phyloP scores from a whole-genome alignment of 2,329 filamentous ascomycete genomes.

The Penicillium sp. region DNA sequence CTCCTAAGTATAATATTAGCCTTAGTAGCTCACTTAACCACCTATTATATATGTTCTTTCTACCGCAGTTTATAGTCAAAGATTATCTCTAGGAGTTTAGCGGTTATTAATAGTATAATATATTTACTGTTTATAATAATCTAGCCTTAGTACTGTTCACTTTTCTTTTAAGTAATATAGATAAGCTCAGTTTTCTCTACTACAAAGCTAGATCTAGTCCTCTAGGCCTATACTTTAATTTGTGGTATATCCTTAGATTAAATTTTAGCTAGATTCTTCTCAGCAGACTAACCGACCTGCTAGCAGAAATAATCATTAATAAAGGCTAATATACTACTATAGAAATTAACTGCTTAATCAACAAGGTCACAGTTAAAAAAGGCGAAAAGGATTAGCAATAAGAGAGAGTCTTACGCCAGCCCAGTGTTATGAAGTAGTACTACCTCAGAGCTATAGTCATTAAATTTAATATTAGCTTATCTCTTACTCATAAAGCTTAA shows the following conservation, averaged over 20 bases:
- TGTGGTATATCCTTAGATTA: constrained; percentile 30
- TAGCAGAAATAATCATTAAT: constrained; percentile 34
- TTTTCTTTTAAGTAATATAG: constrained; percentile 30
- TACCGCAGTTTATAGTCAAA: constrained; percentile 28
- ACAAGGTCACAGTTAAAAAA: constrained; percentile 46
- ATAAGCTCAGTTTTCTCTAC: constrained; percentile 37
- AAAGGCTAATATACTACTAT: constrained; percentile 35
- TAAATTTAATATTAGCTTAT: constrained; percentile 18
- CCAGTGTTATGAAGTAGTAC: constrained; percentile 12
- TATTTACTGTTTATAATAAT: constrained; percentile 20
- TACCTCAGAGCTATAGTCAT: constrained; percentile 19
- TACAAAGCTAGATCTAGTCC: constrained; percentile 31
- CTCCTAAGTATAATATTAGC: constrained; percentile 18
- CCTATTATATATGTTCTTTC: constrained; percentile 25
- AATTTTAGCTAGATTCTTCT: constrained; percentile 28
- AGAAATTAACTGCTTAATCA: constrained; percentile 23
- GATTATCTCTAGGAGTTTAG: constrained; percentile 31
- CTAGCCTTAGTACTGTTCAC: constrained; percentile 16
- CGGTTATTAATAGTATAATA: constrained; percentile 18
- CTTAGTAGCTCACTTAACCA: constrained; percentile 23
- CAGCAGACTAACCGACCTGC: constrained; percentile 21
- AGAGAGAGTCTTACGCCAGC: constrained; percentile 31
- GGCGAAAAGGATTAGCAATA: constrained; percentile 42
- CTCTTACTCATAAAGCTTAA: constrained; percentile 22
- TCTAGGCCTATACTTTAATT: constrained; percentile 29